A percentile compares a stretch with the other conserved stretches of the same genome.
Conservation (phyloP, 2,329 filamentous ascomycete genomes). For the Phyllachora maydis region DNA sequence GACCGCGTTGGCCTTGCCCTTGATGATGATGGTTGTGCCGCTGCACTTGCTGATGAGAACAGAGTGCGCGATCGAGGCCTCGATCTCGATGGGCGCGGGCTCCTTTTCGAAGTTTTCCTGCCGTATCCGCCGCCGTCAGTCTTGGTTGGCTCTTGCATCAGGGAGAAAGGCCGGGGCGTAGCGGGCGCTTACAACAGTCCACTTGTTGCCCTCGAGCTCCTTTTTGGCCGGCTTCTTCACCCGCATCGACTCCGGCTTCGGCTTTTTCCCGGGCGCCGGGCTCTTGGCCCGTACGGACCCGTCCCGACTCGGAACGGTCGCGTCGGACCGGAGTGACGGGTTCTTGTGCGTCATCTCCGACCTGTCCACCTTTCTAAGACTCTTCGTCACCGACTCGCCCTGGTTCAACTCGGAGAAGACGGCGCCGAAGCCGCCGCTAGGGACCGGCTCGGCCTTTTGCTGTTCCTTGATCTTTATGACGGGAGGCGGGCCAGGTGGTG, state of each 20-base stretch:
- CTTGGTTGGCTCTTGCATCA: too few relatives aligned
- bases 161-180: too few relatives aligned
- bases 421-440: conserved; percentile 50
- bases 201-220: conserved; percentile 76
- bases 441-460: conserved; percentile 19
- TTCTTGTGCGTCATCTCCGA: conserved; percentile 99
- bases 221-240: conserved; percentile 64
- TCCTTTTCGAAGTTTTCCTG: conserved; percentile 82
- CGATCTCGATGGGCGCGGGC: conserved; percentile 52
- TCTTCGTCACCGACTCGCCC: conserved; percentile 70
- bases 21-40: conserved; percentile 74
- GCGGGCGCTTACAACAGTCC: conserved; percentile 47
- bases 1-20: conserved; percentile 91
- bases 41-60: conserved; percentile 84
- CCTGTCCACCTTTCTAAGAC: conserved; percentile 81
- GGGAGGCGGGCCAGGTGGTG: conserved; percentile 49
- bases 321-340: conserved; percentile 56
- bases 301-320: conserved; percentile 42
- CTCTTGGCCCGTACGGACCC: conserved; percentile 50
- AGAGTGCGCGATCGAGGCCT: conserved; percentile 67
- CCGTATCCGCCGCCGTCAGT: neutral
- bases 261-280: conserved; percentile 71
- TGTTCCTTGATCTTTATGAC: conserved; percentile 36
- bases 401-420: conserved; percentile 87
- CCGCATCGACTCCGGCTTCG: conserved; percentile 71